These are phyloP conservation scores for Auriculariales sp. DNA, from an alignment of 768 basidiomycete genomes.

Conservation along the genomic window DNA sequence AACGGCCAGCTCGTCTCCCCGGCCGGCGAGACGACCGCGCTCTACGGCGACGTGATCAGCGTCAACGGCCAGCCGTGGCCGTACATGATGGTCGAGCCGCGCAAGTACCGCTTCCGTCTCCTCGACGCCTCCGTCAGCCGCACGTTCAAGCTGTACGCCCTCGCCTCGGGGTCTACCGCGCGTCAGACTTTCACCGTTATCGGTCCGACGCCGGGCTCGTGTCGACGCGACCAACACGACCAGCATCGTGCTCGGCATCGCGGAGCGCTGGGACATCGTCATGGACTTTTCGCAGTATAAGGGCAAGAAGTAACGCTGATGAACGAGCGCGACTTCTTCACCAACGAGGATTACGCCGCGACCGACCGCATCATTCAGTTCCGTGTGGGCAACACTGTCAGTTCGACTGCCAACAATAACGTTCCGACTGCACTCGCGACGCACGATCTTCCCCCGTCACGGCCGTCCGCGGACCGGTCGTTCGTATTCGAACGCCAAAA, in stretches of 20 bases:
- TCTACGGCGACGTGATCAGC: not conserved
- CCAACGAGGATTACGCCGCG: not conserved
- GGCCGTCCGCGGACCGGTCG: not conserved
- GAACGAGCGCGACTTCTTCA: conserved; percentile 1
- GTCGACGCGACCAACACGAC: not conserved
- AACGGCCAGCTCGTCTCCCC: conserved; percentile 1
- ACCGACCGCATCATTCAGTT: not conserved
- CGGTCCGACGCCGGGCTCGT: not conserved
- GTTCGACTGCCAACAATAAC: not conserved
- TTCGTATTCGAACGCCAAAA: not conserved
- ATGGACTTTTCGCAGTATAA: not conserved
- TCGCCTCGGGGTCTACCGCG: not conserved
- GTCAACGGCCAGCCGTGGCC: conserved; percentile 1
- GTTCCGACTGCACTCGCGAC: not conserved
- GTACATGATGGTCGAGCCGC: not conserved
- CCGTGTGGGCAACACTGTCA: not conserved
- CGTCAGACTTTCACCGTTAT: not conserved
- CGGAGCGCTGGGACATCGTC: conserved; percentile 1
- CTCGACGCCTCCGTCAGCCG: conserved; percentile 1
- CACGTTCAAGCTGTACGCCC: not conserved
- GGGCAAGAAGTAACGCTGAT: not conserved
- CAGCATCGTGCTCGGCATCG: not conserved
- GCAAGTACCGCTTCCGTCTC: conserved; percentile 1
- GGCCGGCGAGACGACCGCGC: not conserved
- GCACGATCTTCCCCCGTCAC: not conserved